phyloP scores from a whole-genome alignment of 1,139 yeast species.

The Lodderomyces theae region DNA sequence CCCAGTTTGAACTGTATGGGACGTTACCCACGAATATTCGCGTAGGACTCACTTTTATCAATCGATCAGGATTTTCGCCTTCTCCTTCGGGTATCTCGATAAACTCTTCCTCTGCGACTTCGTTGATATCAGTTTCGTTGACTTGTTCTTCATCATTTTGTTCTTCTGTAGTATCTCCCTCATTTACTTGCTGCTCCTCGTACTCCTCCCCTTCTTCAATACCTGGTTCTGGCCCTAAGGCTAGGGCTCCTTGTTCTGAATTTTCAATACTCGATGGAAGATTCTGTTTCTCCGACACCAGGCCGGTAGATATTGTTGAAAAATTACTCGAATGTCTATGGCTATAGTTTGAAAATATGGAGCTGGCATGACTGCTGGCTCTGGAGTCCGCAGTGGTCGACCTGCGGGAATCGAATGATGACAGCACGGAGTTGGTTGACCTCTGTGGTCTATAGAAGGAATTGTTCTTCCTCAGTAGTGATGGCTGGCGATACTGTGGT shows the following conservation, averaged over 20 bases:
- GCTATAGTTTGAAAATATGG: conserved; percentile 7
- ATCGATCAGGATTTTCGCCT: conserved; percentile 27
- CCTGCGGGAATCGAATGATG: conserved; percentile 9
- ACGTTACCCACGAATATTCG: conserved; percentile 54
- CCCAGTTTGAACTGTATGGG: conserved; percentile 59
- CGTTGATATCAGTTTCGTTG: conserved; percentile 4
- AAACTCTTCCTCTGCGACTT: conserved; percentile 17
- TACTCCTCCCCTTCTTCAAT: conserved; percentile 6
- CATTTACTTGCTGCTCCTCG: not conserved
- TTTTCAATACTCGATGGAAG: conserved; percentile 35
- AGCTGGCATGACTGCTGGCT: conserved; percentile 11
- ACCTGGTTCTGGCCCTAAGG: not conserved
- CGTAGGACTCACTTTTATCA: conserved; percentile 34
- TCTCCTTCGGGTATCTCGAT: conserved; percentile 26
- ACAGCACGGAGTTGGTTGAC: not conserved
- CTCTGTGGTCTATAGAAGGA: not conserved
- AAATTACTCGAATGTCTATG: conserved; percentile 13
- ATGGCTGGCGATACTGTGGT: not conserved
- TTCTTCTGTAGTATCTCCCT: too few relatives aligned
- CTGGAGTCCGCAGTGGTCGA: conserved; percentile 10
- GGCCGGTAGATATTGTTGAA: conserved; percentile 11
- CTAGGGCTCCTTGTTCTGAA: conserved; percentile 17
- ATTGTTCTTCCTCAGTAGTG: conserved; percentile 1
- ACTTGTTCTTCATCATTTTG: not conserved
- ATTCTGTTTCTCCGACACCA: conserved; percentile 11